phyloP scores from a whole-genome alignment of 345 rosid species.

The Eucalyptus melliodora region DNA sequence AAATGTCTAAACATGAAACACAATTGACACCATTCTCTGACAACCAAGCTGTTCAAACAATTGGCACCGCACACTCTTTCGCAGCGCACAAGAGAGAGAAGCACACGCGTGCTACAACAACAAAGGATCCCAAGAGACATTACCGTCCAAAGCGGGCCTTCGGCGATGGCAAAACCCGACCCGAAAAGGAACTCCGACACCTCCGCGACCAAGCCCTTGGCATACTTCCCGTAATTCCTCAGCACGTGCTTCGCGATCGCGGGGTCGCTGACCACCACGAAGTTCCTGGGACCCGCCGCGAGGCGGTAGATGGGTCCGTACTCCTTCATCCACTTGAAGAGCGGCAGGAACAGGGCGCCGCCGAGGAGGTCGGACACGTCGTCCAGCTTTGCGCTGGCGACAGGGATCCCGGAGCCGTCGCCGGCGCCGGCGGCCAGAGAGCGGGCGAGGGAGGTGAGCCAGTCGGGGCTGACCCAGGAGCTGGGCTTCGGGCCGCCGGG shows the following conservation, averaged over 20 bases:
- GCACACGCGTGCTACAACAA: not conserved
- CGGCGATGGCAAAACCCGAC: conserved; percentile 88
- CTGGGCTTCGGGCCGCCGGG: not conserved
- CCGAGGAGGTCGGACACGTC: conserved; percentile 92
- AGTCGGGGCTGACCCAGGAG: conserved; percentile 89
- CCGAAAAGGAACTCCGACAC: conserved; percentile 90
- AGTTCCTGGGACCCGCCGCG: conserved; percentile 85
- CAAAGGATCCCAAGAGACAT: not conserved
- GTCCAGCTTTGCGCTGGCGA: conserved; percentile 77
- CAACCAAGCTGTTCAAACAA: not conserved
- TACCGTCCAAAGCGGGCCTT: conserved; percentile 92
- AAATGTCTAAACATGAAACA: not conserved
- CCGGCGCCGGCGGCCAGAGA: conserved; percentile 31
- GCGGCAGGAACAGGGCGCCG: conserved; percentile 88
- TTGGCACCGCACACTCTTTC: not conserved
- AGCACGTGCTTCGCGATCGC: conserved; percentile 83
- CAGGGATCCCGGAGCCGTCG: conserved; percentile 79
- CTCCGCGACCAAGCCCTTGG: conserved; percentile 87
- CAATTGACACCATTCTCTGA: not conserved
- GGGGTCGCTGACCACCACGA: conserved; percentile 86
- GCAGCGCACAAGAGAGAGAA: not conserved
- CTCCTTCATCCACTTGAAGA: conserved; percentile 88
- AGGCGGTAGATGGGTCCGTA: conserved; percentile 88
- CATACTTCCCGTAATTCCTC: conserved; percentile 70
- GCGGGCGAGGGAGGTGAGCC: conserved; percentile 78